These are phyloP conservation scores for Pilaira anomala DNA, from an alignment of 192 early-diverging fungal species.

Conservation along the genomic window DNA sequence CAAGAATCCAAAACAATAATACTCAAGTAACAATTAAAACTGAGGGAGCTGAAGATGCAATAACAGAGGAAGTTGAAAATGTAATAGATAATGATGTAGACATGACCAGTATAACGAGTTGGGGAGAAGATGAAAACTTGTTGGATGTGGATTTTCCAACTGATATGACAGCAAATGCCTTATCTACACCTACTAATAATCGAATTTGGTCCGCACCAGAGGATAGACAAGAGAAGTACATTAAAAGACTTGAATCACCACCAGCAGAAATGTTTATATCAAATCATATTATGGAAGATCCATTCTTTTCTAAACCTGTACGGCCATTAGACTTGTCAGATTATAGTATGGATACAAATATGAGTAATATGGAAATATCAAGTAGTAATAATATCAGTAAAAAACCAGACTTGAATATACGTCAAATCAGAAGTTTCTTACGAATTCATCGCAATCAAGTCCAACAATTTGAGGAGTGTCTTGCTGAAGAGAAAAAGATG, in stretches of 20 bases:
- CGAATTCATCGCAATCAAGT: slow-evolving; percentile 26
- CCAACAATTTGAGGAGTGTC: slow-evolving; percentile 23
- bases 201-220: neutral
- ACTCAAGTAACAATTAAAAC: no score
- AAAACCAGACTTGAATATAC: neutral
- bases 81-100: neutral
- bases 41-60: neutral
- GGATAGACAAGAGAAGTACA: slow-evolving; percentile 16
- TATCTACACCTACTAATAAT: slow-evolving; percentile 20
- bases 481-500: slow-evolving; percentile 25
- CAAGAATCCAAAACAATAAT: neutral
- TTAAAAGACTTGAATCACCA: slow-evolving; percentile 28
- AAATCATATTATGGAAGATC: neutral
- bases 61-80: neutral
- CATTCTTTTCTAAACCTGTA: neutral
- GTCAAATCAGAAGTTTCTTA: slow-evolving; percentile 18
- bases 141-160: slow-evolving; percentile 22
- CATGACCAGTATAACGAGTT: neutral
- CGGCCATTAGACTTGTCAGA: neutral
- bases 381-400: neutral
- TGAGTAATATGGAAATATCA: neutral
- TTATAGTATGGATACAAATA: slow-evolving; percentile 1
- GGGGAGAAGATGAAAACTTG: slow-evolving; percentile 10
- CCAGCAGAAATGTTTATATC: slow-evolving; percentile 17
- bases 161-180: neutral